Conservation (phyloP, 805 yeast species). For the Saccharomyces eubayanus region DNA sequence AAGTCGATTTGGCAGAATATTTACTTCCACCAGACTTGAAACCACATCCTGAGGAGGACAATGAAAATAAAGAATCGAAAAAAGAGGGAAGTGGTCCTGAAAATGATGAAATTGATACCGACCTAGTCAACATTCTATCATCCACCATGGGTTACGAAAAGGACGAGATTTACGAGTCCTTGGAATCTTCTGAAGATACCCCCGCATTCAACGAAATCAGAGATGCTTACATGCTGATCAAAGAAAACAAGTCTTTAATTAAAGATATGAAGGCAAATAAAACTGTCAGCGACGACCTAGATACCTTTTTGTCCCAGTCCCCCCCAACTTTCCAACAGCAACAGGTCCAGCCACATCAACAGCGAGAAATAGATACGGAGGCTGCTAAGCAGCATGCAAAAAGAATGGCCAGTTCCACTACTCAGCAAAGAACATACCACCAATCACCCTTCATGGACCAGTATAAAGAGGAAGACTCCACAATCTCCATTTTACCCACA, state of each 20-base stretch:
- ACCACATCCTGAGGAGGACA: conserved; percentile 16
- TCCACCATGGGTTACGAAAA: conserved; percentile 83
- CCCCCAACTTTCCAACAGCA: conserved; percentile 43
- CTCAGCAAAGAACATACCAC: conserved; percentile 30
- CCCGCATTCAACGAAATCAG: conserved; percentile 64
- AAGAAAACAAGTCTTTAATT: conserved; percentile 65
- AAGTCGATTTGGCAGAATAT: conserved; percentile 69
- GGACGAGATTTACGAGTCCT: conserved; percentile 72
- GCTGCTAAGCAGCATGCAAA: conserved; percentile 1
- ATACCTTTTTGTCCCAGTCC: conserved; percentile 50
- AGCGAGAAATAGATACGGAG: conserved; percentile 1
- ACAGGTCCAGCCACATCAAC: conserved; percentile 6
- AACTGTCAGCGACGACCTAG: conserved; percentile 40
- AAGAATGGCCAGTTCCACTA: conserved; percentile 7
- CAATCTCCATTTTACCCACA: conserved; percentile 87
- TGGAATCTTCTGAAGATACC: conserved; percentile 38
- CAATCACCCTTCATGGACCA: conserved; percentile 28
- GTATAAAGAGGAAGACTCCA: conserved; percentile 42
- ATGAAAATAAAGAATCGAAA: conserved; percentile 6
- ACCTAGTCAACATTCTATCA: conserved; percentile 63
- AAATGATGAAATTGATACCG: conserved; percentile 53
- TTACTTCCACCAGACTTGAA: conserved; percentile 43
- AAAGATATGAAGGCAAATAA: conserved; percentile 49
- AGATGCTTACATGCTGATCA: conserved; percentile 77
- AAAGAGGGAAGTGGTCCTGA: conserved; percentile 6